These are phyloP conservation scores for Colletotrichum limetticola DNA, from an alignment of 2,329 filamentous ascomycete species.

Conservation along the genomic window DNA sequence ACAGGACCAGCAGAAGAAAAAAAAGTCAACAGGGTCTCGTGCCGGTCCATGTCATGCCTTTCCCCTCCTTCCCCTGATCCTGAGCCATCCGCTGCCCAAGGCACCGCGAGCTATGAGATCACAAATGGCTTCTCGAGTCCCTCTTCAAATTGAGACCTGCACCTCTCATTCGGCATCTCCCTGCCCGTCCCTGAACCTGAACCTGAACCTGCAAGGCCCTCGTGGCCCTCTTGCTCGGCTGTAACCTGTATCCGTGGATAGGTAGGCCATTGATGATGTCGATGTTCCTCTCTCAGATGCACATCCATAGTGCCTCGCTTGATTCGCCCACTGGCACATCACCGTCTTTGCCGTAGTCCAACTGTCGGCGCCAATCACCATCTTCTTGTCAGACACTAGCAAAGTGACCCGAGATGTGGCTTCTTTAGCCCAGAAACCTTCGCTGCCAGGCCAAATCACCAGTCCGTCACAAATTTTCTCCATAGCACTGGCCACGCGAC, in stretches of 20 bases:
- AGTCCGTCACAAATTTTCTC: slow-evolving; percentile 15
- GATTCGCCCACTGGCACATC: neutral
- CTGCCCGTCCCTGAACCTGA: neutral
- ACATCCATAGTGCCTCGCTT: neutral
- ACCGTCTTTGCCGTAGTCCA: neutral
- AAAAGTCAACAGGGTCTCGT: neutral
- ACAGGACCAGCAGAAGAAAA: neutral
- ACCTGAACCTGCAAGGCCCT: neutral
- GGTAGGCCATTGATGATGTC: neutral
- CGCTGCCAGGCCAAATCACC: neutral
- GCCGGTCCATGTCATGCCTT: slow-evolving; percentile 3
- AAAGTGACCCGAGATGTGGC: neutral
- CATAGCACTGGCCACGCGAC: slow-evolving; percentile 15
- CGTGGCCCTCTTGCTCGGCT: too few relatives aligned
- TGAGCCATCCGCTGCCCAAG: neutral
- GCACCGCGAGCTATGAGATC: slow-evolving; percentile 1
- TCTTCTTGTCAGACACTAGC: neutral
- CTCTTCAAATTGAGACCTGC: neutral
- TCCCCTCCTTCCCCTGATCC: neutral
- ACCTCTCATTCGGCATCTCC: neutral
- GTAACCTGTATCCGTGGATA: too few relatives aligned
- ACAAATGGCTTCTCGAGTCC: neutral
- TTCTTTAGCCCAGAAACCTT: neutral
- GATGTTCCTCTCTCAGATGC: neutral
- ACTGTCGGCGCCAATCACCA: neutral